Evolutionary conservation across 2,329 filamentous ascomycete species (phyloP), one percentile per base, ranked within the genome.

Genomic region (Pyricularia pennisetigena): DNA sequence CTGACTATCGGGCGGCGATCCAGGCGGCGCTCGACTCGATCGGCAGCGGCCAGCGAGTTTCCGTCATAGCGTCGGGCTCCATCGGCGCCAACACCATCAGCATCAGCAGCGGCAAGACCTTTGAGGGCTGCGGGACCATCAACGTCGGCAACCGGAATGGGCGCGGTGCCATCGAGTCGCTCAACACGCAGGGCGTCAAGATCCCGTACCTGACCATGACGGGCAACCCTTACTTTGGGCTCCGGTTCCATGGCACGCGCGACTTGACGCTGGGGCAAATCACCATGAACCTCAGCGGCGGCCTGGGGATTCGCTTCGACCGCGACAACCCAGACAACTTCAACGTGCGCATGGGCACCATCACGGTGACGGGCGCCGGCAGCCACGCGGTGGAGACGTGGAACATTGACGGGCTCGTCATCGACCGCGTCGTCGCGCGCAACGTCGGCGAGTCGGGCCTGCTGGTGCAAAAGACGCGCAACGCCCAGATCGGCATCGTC

Each of bases 121-220:
- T 87, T 65, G 85, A 87, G 71, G 85, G 83, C 35, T 87, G 85
- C 73, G 84, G 85, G 61, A 86, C 84, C 63, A 84, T 87, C 74
- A 78, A 86, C 68, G 78, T 78, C 0, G 80, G 72, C 28, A 74
- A 73, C 68, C 78, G 75, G 4, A 71, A 73, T 49, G 83, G 82
- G 0, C 80, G 79, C 24, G 85, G 85, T 23, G 83, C 84, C 64
- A 86, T 87, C 65, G 84, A 87, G 74, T 80, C 80, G 0, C 77
- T 81, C 2, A 76, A 68, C 71, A 82, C 82, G 9, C 72, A 74
- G 1, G 80, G 80, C 69, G 84, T 85, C 20, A 75, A 80, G 61
- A 87, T 87, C 65, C 84, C 85, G 0, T 86, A 84, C 72, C 79
- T 87, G 4, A 83, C 75, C 67, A 83, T 87, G 83, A 85, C 84